Conservation (phyloP, 768 basidiomycete species). For the Collybiopsis luxurians region DNA sequence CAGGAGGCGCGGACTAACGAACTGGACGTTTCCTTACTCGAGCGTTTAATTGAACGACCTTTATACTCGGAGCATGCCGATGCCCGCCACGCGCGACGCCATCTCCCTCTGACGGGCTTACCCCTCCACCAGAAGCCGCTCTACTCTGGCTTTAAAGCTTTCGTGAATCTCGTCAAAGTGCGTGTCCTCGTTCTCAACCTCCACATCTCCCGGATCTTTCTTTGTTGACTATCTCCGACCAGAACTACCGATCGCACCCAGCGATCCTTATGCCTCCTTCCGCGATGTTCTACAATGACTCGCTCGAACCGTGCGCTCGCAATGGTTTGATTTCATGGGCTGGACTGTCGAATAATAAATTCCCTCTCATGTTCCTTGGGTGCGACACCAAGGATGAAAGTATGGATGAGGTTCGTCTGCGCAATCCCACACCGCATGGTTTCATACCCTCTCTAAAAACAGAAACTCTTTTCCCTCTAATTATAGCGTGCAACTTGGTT, state of each 20-base stretch:
- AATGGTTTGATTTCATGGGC: conserved; percentile 43
- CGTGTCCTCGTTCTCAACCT: conserved; percentile 3
- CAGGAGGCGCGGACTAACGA: conserved; percentile 41
- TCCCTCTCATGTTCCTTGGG: conserved; percentile 46
- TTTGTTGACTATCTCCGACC: background rate
- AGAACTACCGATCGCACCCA: conserved; percentile 52
- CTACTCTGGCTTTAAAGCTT: conserved; percentile 20
- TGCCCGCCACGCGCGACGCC: conserved; percentile 11
- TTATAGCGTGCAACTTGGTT: conserved; percentile 46
- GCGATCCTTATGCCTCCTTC: conserved; percentile 54
- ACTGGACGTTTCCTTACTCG: conserved; percentile 47
- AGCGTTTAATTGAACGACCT: conserved; percentile 43
- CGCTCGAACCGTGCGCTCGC: conserved; percentile 40
- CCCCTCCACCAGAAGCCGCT: background rate
- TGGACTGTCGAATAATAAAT: conserved; percentile 32
- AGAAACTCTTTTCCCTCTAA: background rate
- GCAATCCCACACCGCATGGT: background rate
- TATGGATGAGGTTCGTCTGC: conserved; percentile 38
- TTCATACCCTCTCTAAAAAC: background rate
- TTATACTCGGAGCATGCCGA: conserved; percentile 30
- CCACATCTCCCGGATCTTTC: background rate
- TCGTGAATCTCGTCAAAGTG: conserved; percentile 45
- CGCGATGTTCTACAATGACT: conserved; percentile 51
- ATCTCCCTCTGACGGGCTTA: background rate
- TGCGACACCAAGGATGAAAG: conserved; percentile 38